phyloP scores from a whole-genome alignment of 306 rosid species.

The Clitoria ternatea region DNA sequence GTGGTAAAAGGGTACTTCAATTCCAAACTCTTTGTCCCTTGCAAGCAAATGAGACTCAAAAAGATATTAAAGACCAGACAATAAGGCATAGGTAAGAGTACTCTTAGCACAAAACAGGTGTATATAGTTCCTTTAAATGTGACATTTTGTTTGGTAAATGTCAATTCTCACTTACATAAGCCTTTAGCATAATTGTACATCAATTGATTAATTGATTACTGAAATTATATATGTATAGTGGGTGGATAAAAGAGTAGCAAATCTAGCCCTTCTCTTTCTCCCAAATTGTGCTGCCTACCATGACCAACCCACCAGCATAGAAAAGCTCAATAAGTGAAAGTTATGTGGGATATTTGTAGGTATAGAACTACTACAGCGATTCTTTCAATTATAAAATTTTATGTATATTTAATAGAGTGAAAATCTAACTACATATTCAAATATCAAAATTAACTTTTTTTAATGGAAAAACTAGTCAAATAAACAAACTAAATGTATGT shows the following conservation, averaged over 20 bases:
- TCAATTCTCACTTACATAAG: conserved; percentile 34
- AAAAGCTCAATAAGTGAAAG: conserved; percentile 22
- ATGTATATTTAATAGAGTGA: too few relatives aligned
- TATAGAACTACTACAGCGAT: too few relatives aligned
- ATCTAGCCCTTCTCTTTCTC: conserved; percentile 9
- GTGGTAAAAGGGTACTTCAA: conserved; percentile 31
- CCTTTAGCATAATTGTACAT: conserved; percentile 27
- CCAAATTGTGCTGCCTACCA: conserved; percentile 31
- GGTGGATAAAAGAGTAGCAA: conserved; percentile 15
- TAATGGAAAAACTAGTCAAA: too few relatives aligned
- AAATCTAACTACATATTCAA: too few relatives aligned
- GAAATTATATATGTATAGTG: conserved; percentile 6
- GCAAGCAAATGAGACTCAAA: conserved; percentile 22
- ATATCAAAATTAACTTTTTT: too few relatives aligned
- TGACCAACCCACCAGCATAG: conserved; percentile 27
- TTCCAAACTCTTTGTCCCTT: conserved; percentile 48
- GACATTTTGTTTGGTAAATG: conserved; percentile 37
- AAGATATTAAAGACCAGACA: conserved; percentile 28
- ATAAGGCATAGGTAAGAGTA: conserved; percentile 30
- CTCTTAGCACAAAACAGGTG: conserved; percentile 19
- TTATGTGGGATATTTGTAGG: conserved; percentile 13
- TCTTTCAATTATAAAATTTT: too few relatives aligned
- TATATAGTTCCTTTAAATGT: conserved; percentile 24
- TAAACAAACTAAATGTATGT: too few relatives aligned
- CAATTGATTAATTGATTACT: conserved; percentile 29